Evolutionary conservation across 108 stramenopile genomes (phyloP), one percentile per base, ranked within the genome.

Genomic region (Cyclotella kingstonii): DNA sequence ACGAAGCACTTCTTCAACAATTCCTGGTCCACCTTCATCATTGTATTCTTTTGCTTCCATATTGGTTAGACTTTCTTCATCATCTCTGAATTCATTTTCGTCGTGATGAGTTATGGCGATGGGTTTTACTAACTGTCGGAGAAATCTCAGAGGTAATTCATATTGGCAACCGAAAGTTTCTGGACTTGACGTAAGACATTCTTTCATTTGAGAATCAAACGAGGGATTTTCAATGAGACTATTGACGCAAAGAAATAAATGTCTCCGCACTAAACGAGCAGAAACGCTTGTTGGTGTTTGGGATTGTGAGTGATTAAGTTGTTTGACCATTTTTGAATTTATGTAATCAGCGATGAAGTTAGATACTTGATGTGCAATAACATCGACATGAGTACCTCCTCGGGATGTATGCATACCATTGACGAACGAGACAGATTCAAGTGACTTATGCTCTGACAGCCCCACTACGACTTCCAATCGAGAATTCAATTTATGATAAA

Each of bases 131-230:
- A 89, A 43, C 42, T 79, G 55, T 19, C 63, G 79, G 18, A 91
- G 41, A 55, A 86, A 87, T 2, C 58, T 59, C 26, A 70, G 64
- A 18, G 74, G 61, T 17, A 94, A 51, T 2, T 43, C 44, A 23
- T 43, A 89, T 14, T 73, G 48, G 44, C 90, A 89, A 11, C 98
- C 98, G 56, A 99, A 99, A 5, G 34, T 72, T 15, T 73, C 49
- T 18, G 89, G 81, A 61, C 76, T 83, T 1, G 94, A 91, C 1
- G 95, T 98, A 2, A 99, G 78, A 40, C 76, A 86, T 42, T 99
- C 98, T 78, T 99, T 99, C 85, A 97, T 99, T 70, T 98, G 98
- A 4, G 93, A 94, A 78, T 98, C 97, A 80, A 99, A 99, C 9
- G 97, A 86, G 6, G 95, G 91, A 73, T 99, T 99, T 58, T 95